phyloP scores from a whole-genome alignment of 2,329 filamentous ascomycete genomes.

The Arthrocladium fulminans region DNA sequence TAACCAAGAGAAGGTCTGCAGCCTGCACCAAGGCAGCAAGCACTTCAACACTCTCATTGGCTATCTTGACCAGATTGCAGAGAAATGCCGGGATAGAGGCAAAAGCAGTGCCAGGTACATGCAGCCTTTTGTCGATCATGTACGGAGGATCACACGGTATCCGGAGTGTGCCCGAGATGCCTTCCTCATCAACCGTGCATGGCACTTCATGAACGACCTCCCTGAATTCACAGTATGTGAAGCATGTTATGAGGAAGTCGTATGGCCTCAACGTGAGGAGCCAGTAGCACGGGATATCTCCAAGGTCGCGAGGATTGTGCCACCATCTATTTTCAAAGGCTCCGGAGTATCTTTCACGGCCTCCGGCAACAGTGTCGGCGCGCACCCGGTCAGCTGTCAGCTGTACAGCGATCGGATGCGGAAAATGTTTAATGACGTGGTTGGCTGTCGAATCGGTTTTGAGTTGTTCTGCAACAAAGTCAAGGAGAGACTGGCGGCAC shows the following conservation, averaged over 20 bases:
- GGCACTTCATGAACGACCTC: conserved; percentile 69
- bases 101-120: conserved; percentile 29
- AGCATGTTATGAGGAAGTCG: conserved; percentile 72
- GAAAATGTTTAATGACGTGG: conserved; percentile 58
- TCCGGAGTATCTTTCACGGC: neutral
- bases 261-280: conserved; percentile 56
- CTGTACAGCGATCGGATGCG: conserved; percentile 76
- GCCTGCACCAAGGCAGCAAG: conserved; percentile 55
- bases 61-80: conserved; percentile 46
- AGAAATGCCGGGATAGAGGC: conserved; percentile 28
- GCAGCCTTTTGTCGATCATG: conserved; percentile 53
- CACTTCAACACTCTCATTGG: conserved; percentile 51
- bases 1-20: conserved; percentile 52
- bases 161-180: conserved; percentile 59
- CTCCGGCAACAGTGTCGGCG: conserved; percentile 18
- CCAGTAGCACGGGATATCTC: conserved; percentile 59
- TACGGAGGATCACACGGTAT: conserved; percentile 49
- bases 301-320: conserved; percentile 49
- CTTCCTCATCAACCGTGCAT: conserved; percentile 53
- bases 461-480: conserved; percentile 55
- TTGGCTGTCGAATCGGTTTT: conserved; percentile 55
- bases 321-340: conserved; percentile 23
- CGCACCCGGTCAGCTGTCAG: conserved; percentile 52
- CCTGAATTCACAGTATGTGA: conserved; percentile 76
- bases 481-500: conserved; percentile 48